Base-by-base conservation (phyloP, 108 stramenopile genomes). In the Licmophora abbreviata region DNA sequence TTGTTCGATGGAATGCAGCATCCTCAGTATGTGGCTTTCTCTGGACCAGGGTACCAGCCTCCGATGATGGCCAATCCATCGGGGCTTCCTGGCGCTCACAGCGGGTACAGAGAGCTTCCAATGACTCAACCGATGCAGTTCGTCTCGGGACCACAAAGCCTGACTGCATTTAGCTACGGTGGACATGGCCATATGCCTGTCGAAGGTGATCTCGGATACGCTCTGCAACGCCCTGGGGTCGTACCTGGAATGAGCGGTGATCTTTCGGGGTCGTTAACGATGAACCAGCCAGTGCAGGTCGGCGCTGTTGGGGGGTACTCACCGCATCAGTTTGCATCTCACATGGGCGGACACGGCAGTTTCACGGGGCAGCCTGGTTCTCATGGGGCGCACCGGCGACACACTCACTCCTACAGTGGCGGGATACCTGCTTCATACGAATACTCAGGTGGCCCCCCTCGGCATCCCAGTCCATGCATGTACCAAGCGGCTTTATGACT, bases 201-300 rank as follows among this genome's bases (percentile, higher is more conserved):
- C 46, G 74, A 77, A 32, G 64, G 64, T 24, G 88, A 85, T 29
- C 71, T 89, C 18, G 81, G 72, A 2, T 71, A 68, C 51, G 83
- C 88, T 12, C 59, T 89, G 7, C 88, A 83, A 44, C 75, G 88
- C 9, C 88, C 88, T 8, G 88, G 88, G 18, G 77, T 81, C 23
- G 78, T 89, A 30, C 88, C 88, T 25, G 72, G 70, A 3, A 11
- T 37, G 5, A 43, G 55, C 26, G 35, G 52, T 23, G 52, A 53
- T 40, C 20, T 40, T 15, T 20, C 38, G 38, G 20, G 20, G 15
- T 3, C 38, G 38, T 18, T 40, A 18, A 20, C 18, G 20, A 5
- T 20, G 15, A 15, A 40, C 38, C 38, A 2, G 20, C 38, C 15
- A 40, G 18, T 18, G 5, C 34, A 35, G 9, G 10, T 11, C 34